Base-by-base conservation (phyloP, 225 moss, liverwort and hornwort genomes). In the Ulota crispa region DNA sequence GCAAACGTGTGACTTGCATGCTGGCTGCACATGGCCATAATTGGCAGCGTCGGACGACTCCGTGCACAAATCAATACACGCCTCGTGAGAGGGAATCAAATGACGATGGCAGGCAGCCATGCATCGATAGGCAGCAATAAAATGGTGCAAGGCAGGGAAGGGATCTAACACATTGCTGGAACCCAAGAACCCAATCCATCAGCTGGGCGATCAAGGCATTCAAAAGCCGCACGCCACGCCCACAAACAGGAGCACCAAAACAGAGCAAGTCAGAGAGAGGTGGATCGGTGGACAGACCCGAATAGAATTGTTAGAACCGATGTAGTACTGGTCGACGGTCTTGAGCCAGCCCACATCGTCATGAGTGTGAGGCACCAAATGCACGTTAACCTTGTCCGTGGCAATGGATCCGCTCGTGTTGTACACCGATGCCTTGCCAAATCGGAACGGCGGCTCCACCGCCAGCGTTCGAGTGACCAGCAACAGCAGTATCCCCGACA, bases 261-360 rank as follows among this genome's bases (percentile, higher is more conserved):
- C 19, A 52, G 53, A 8, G 53, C 50, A 20, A 19, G 9, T 20
- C 42, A 28, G 53, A 54, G 20, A 21, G 53, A 7, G 53, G 18
- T 54, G 20, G 21, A 54, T 19, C 53, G 53, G 18, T 54, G 19
- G 20, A 77, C 50, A 0, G 61, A 89, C 93, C 94, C 93, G 95
- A 68, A 96, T 93, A 82, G 88, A 89, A 85, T 94, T 94, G 75
- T 96, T 96, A 86, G 96, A 94, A 72, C 96, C 96, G 14, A 96
- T 83, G 67, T 70, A 94, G 73, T 96, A 96, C 89, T 96, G 96
- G 74, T 96, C 96, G n/a, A 96, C 96, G 31, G 94, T 96, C 89
- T 96, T 96, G 56, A 94, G 92, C 96, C 96, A 96, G 28, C 96
- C 96, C 16, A 96, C 96, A 78, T 96, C 96, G 64, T 96, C 96